Evolutionary conservation across 2,329 filamentous ascomycete genomes (phyloP).

Genomic region (Neodidymelliopsis sp.): DNA sequence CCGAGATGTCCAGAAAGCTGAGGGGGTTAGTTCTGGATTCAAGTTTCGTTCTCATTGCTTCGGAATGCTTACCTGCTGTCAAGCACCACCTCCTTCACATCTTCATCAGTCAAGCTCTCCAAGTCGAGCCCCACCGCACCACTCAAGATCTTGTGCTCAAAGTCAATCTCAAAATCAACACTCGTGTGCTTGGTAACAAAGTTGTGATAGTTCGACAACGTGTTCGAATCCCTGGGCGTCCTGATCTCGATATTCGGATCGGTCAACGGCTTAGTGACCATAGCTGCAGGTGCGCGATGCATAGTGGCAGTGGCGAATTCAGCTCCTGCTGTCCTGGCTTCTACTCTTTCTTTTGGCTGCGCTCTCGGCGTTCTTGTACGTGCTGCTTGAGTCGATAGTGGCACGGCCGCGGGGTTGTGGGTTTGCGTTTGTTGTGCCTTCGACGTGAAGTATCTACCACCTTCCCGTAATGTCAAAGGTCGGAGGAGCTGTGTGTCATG

Average conservation of each 20-base stretch:
- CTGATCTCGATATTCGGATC: slow-evolving; percentile 47
- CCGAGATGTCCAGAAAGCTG: slow-evolving; percentile 74
- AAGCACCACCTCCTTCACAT: slow-evolving; percentile 79
- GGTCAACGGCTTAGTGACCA: slow-evolving; percentile 50
- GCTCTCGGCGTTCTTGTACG: slow-evolving; percentile 15
- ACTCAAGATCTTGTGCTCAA: slow-evolving; percentile 76
- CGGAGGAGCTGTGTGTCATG: slow-evolving; percentile 11
- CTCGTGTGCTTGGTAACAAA: slow-evolving; percentile 86
- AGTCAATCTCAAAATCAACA: slow-evolving; percentile 83
- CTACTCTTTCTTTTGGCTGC: slow-evolving; percentile 11
- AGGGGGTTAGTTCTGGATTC: background rate
- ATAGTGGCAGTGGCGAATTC: slow-evolving; percentile 24
- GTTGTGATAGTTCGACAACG: slow-evolving; percentile 87
- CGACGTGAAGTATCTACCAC: slow-evolving; percentile 17
- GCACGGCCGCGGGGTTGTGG: slow-evolving; percentile 7
- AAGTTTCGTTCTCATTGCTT: background rate
- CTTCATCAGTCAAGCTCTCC: slow-evolving; percentile 76
- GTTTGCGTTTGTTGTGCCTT: slow-evolving; percentile 11
- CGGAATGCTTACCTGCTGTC: slow-evolving; percentile 69
- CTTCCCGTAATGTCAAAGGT: slow-evolving; percentile 20
- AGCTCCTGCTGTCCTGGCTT: background rate
- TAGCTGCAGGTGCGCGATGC: slow-evolving; percentile 38
- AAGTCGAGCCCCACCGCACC: slow-evolving; percentile 81
- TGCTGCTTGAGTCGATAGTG: background rate
- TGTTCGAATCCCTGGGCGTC: slow-evolving; percentile 79